A percentile compares a stretch with the other conserved stretches of the same genome.
phyloP scores from a whole-genome alignment of 1,284 basidiomycete species.

The Neolentinus lepideus region DNA sequence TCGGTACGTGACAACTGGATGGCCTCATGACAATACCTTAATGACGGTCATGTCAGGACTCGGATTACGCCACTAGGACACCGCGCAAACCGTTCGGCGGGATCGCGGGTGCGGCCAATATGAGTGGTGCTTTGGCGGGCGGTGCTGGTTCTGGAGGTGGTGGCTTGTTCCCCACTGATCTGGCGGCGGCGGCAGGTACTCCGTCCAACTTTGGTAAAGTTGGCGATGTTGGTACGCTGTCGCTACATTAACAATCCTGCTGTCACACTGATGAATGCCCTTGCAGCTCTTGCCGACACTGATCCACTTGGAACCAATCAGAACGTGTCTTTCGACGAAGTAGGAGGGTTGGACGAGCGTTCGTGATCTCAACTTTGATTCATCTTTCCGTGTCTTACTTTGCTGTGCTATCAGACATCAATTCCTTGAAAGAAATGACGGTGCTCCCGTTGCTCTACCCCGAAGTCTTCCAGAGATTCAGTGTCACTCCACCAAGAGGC shows the following conservation, averaged over 20 bases:
- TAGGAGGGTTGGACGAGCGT: slow-evolving; percentile 96
- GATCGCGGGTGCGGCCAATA: slow-evolving; percentile 27
- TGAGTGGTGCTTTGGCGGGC: slow-evolving; percentile 43
- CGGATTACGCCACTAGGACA: slow-evolving; percentile 57
- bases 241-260: not conserved
- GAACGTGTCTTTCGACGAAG: slow-evolving; percentile 93
- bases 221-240: slow-evolving; percentile 62
- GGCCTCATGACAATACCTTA: not conserved
- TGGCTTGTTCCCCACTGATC: slow-evolving; percentile 51
- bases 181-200: slow-evolving; percentile 58
- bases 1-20: slow-evolving; percentile 37
- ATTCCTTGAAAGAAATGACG: slow-evolving; percentile 98
- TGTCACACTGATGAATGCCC: slow-evolving; percentile 9
- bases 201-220: slow-evolving; percentile 82
- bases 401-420: slow-evolving; percentile 65
- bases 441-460: slow-evolving; percentile 93
- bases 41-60: slow-evolving; percentile 39
- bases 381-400: not conserved
- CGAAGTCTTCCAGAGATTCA: slow-evolving; percentile 95
- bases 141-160: slow-evolving; percentile 40
- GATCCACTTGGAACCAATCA: slow-evolving; percentile 94
- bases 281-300: slow-evolving; percentile 82
- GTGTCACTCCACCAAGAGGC: slow-evolving; percentile 92
- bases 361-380: slow-evolving; percentile 23
- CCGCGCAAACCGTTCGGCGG: slow-evolving; percentile 50